phyloP scores from a whole-genome alignment of 2,329 filamentous ascomycete genomes.

The Fonsecaea erecta region DNA sequence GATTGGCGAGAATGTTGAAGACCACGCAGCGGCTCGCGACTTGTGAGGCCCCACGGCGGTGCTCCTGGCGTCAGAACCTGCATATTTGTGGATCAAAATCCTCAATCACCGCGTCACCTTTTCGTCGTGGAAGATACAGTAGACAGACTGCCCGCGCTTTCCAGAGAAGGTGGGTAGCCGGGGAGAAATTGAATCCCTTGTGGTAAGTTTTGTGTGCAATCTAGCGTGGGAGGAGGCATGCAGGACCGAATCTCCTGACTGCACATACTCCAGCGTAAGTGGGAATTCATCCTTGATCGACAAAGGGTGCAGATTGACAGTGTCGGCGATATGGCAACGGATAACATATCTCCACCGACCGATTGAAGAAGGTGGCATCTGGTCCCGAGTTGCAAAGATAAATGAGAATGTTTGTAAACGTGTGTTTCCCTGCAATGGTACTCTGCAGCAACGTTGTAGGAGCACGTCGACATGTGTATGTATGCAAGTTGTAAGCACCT shows the following conservation, averaged over 20 bases:
- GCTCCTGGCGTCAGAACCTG: neutral
- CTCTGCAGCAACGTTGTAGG: neutral
- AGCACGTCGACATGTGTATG: neutral
- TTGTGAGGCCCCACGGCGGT: neutral
- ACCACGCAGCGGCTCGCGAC: no score
- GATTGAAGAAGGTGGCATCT: neutral
- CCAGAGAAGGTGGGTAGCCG: neutral
- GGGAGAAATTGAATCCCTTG: neutral
- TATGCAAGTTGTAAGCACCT: conserved; percentile 5
- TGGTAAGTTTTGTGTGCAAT: neutral
- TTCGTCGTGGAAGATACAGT: neutral
- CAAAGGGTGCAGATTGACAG: neutral
- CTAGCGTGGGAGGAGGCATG: neutral
- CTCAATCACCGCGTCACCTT: neutral
- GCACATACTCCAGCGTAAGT: neutral
- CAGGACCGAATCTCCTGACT: neutral
- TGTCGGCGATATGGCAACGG: neutral
- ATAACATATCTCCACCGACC: neutral
- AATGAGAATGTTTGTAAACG: neutral
- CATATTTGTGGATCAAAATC: neutral
- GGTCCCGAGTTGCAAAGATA: neutral
- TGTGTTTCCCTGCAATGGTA: neutral
- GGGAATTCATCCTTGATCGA: neutral
- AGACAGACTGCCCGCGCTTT: neutral
- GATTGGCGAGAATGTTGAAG: neutral